Base-by-base conservation (phyloP, 164 flowering plant genomes). In the Vitis rupestris region DNA sequence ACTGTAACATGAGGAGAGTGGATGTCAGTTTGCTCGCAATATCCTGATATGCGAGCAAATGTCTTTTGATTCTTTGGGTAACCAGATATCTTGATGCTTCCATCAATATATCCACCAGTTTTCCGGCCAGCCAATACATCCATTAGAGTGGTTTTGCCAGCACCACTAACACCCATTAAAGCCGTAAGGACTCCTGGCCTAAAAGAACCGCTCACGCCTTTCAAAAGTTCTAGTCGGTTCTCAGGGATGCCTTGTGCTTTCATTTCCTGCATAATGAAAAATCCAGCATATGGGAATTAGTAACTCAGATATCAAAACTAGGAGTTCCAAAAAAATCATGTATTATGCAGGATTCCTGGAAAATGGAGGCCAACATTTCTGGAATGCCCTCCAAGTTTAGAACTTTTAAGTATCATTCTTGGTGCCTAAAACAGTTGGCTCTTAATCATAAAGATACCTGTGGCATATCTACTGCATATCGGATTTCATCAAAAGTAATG, bases 171-270 rank as follows among this genome's bases (percentile, higher is more conserved):
- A 37, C 87, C 87, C 87, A 84, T 84, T 37, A 84, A 64, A 59
- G 87, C 87, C n/a, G 84, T 84, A 14, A 84, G 76, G 13, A 84
- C 83, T 30, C 85, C 87, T 19, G 86, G 86, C 75, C 82, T 79
- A 58, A 83, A 83, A n/a, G 84, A 75, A 31, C 87, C 87, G 63
- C 79, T 84, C 23, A 84, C 82, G 1, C 82, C 87, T 65, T 82
- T 84, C 51, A 84, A 14, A 16, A 84, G 77, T 63, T 76, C 83
- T 23, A 84, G 72, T 29, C 68, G 44, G 23, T 78, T 80, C 60
- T 81, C 84, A 8, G 19, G 14, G n/a, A 83, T 14, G 3, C 84
- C 84, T 73, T 81, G 79, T 17, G 59, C 75, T 76, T 83, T 83
- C 84, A 83, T 81, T 76, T 76, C 86, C 85, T 82, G 69, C 16